These are phyloP conservation scores for Cercospora zeina DNA, from an alignment of 2,329 filamentous ascomycete species.

Conservation along the genomic window DNA sequence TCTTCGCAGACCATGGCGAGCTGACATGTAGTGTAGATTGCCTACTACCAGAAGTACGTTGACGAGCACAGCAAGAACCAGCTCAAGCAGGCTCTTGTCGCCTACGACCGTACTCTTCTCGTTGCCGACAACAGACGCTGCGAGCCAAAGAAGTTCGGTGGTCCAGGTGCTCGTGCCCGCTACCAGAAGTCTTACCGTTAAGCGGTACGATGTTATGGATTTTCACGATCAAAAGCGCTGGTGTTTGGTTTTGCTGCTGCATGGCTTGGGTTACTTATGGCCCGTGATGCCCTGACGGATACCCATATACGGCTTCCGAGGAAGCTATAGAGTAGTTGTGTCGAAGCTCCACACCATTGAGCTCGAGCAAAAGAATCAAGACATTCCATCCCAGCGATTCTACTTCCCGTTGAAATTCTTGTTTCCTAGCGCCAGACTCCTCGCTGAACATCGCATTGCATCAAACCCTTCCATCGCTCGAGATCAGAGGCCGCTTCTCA, in stretches of 20 bases:
- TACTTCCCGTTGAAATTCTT: background rate
- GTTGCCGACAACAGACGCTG: slow-evolving; percentile 98
- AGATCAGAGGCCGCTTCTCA: background rate
- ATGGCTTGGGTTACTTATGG: slow-evolving; percentile 18
- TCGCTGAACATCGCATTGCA: slow-evolving; percentile 15
- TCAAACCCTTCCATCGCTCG: background rate
- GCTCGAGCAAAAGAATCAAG: slow-evolving; percentile 15
- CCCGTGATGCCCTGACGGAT: slow-evolving; percentile 15
- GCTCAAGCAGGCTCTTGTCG: slow-evolving; percentile 93
- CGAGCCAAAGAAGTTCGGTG: slow-evolving; percentile 98
- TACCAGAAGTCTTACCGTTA: slow-evolving; percentile 99
- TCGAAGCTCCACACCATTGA: slow-evolving; percentile 11
- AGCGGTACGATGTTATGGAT: slow-evolving; percentile 42
- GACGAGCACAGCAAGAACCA: slow-evolving; percentile 99
- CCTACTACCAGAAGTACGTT: slow-evolving; percentile 99
- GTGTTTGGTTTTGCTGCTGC: slow-evolving; percentile 19
- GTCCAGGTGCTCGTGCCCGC: slow-evolving; percentile 89
- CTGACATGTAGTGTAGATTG: slow-evolving; percentile 51
- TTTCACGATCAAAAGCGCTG: slow-evolving; percentile 21
- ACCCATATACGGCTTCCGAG: slow-evolving; percentile 16
- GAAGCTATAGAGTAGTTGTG: slow-evolving; percentile 16
- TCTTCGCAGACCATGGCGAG: slow-evolving; percentile 20
- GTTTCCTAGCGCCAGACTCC: slow-evolving; percentile 22
- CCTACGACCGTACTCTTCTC: slow-evolving; percentile 95
- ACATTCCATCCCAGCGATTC: slow-evolving; percentile 15